A percentile compares a stretch with the other conserved stretches of the same genome.
Evolutionary conservation across 805 yeast species (phyloP).

Genomic region (Tetrapisispora fleetii): DNA sequence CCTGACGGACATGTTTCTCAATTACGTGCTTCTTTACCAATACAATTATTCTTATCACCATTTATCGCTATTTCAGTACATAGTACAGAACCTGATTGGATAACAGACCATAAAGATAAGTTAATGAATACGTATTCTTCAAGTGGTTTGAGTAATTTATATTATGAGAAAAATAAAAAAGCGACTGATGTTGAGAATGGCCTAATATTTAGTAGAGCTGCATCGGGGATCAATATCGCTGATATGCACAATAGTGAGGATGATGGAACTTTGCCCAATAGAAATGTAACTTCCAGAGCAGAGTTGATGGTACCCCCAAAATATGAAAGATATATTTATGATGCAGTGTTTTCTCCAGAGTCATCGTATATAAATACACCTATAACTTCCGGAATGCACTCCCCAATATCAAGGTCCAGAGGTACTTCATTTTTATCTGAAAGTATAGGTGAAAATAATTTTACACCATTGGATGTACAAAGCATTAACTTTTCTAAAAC

Average conservation of each 20-base stretch:
- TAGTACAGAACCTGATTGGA: neutral
- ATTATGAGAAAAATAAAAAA: constrained; percentile 29
- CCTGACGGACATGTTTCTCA: constrained; percentile 92
- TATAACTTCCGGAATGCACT: neutral
- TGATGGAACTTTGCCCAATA: neutral
- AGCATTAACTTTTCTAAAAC: neutral
- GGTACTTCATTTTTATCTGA: neutral
- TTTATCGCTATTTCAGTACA: constrained; percentile 42
- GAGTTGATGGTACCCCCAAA: constrained; percentile 72
- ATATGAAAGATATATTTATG: constrained; percentile 52
- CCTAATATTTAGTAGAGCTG: constrained; percentile 26
- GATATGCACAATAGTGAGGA: constrained; percentile 2
- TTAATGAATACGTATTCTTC: constrained; percentile 30
- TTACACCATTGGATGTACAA: neutral
- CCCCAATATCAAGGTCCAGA: constrained; percentile 24
- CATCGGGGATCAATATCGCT: constrained; percentile 27
- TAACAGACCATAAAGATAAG: neutral
- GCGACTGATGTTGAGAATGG: constrained; percentile 57
- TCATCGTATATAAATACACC: neutral
- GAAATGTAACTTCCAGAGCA: neutral
- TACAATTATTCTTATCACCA: constrained; percentile 68
- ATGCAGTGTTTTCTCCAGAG: neutral
- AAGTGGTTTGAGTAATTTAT: constrained; percentile 4
- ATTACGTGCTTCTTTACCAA: constrained; percentile 80
- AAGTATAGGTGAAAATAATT: neutral